These are phyloP conservation scores for Citrullus mucosospermus DNA, from an alignment of 306 rosid genomes.

Conservation along the genomic window DNA sequence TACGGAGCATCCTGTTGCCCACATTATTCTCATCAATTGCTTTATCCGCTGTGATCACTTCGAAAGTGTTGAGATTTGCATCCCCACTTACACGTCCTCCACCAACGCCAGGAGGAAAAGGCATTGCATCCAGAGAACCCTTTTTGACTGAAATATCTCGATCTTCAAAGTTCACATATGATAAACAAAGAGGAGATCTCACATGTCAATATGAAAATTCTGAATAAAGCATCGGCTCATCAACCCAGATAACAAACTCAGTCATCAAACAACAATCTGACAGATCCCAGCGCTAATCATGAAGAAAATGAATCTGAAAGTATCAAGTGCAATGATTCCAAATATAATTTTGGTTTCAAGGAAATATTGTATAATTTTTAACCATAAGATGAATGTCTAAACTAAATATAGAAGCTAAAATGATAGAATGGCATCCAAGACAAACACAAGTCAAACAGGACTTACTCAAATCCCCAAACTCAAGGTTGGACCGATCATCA, in stretches of 20 bases:
- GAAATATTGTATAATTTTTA: neutral
- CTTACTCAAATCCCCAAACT: conserved; percentile 75
- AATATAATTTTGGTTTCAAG: conserved; percentile 1
- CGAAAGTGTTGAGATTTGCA: conserved; percentile 40
- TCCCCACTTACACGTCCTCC: conserved; percentile 81
- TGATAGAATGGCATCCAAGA: neutral
- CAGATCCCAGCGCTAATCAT: conserved; percentile 6
- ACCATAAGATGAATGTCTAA: conserved; percentile 4
- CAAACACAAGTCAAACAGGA: neutral
- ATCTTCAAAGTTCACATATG: conserved; percentile 48
- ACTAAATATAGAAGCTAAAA: neutral
- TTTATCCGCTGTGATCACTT: conserved; percentile 81
- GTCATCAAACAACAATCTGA: conserved; percentile 7
- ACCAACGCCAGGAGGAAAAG: conserved; percentile 99
- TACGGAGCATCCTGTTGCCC: conserved; percentile 99
- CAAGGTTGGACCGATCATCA: conserved; percentile 47
- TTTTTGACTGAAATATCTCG: conserved; percentile 64
- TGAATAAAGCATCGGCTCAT: conserved; percentile 11
- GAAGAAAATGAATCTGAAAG: conserved; percentile 15
- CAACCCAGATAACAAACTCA: conserved; percentile 12
- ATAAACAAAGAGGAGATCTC: conserved; percentile 41
- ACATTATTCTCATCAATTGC: conserved; percentile 91
- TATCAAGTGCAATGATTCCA: conserved; percentile 4
- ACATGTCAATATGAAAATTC: conserved; percentile 25
- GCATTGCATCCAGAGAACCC: conserved; percentile 77